Conservation (phyloP, 345 rosid genomes). For the Salix udensis region DNA sequence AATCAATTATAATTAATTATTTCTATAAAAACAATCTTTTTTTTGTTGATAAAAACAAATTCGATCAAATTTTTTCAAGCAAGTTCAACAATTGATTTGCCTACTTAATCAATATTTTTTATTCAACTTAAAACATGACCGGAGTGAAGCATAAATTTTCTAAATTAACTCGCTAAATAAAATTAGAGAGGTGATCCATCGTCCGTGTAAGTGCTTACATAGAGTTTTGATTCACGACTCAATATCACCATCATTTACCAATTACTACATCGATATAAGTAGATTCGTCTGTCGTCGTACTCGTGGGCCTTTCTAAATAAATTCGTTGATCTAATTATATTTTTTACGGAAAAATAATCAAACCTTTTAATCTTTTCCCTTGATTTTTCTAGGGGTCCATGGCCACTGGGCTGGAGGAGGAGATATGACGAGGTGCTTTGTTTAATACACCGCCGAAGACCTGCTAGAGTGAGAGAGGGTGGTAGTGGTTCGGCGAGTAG, state of each 20-base stretch:
- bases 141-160: too few relatives aligned
- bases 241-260: neutral
- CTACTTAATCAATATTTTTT: too few relatives aligned
- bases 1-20: too few relatives aligned
- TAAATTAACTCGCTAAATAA: too few relatives aligned
- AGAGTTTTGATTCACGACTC: neutral
- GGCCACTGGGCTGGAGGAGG: neutral
- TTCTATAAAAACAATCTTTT: too few relatives aligned
- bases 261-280: neutral
- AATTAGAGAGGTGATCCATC: too few relatives aligned
- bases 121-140: too few relatives aligned
- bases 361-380: neutral
- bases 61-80: too few relatives aligned
- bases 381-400: neutral
- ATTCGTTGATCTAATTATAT: neutral
- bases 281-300: neutral
- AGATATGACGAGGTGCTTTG: neutral
- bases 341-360: neutral
- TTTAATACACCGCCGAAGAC: neutral
- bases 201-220: too few relatives aligned
- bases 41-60: too few relatives aligned
- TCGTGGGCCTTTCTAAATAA: neutral
- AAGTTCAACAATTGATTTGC: too few relatives aligned
- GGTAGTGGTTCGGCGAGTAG: neutral
- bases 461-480: neutral